Conservation (phyloP, 176 grass and related monocot species). For the Pontederia paniculata region DNA sequence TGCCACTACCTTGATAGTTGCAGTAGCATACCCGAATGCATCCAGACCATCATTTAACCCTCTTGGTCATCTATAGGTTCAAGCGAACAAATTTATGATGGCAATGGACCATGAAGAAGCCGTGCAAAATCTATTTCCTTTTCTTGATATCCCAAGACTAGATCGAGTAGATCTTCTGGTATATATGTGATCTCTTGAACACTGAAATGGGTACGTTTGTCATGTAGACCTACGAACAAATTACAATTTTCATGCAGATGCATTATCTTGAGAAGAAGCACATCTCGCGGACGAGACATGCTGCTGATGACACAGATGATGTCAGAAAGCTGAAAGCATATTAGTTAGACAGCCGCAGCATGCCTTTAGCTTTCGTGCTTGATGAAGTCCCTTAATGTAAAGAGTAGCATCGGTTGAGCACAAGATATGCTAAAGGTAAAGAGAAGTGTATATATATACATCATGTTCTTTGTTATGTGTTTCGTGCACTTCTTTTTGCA, state of each 20-base stretch:
- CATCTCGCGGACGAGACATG: neutral
- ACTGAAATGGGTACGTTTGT: no score
- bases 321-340: no score
- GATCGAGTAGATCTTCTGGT: constrained; percentile 22
- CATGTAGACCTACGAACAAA: no score
- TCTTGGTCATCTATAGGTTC: no score
- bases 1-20: no score
- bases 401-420: constrained; percentile 23
- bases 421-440: constrained; percentile 23
- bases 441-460: no score
- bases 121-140: constrained; percentile 1
- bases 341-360: neutral
- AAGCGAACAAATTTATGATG: no score
- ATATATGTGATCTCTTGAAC: neutral
- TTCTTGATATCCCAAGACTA: constrained; percentile 20
- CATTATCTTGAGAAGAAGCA: constrained; percentile 18
- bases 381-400: constrained; percentile 26
- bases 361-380: constrained; percentile 14
- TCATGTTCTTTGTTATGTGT: no score
- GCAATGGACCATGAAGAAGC: constrained; percentile 18
- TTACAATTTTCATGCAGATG: neutral
- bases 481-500: no score
- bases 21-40: no score
- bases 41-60: no score
- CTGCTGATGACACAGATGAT: neutral